A percentile compares a stretch with the other conserved stretches of the same genome.
phyloP scores from a whole-genome alignment of 331 rosid genomes.

The Telfairia occidentalis region DNA sequence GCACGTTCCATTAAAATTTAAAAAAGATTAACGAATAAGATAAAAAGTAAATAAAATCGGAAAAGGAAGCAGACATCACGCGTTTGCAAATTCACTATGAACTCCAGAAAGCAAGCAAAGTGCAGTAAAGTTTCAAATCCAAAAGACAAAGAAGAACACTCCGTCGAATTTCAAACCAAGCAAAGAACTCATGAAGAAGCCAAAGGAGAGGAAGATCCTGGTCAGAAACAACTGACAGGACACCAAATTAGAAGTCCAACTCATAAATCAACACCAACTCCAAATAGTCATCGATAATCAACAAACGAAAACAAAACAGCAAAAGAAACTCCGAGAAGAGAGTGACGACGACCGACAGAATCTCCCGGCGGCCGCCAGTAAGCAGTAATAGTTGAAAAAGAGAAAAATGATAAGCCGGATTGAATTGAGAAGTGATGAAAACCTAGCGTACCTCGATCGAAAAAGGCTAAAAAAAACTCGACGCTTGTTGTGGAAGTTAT shows the following conservation, averaged over 20 bases:
- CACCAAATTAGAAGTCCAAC: constrained; percentile 13
- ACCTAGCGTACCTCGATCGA: not conserved
- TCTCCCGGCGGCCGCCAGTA: not conserved
- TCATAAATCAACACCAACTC: not conserved
- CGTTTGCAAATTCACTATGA: not conserved
- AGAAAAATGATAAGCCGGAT: not conserved
- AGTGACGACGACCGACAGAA: not conserved
- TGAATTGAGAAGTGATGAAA: not conserved
- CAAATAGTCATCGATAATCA: not conserved
- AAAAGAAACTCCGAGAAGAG: not conserved
- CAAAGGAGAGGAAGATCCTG: not conserved
- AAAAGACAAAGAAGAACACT: not conserved
- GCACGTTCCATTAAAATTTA: not conserved
- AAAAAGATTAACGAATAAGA: not conserved
- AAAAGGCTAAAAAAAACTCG: not conserved
- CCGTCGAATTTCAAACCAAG: not conserved
- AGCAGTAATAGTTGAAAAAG: not conserved
- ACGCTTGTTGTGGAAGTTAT: not conserved
- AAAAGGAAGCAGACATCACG: not conserved
- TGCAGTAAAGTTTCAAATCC: not conserved
- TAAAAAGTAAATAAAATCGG: not conserved
- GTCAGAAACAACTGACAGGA: constrained; percentile 7
- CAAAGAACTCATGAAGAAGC: not conserved
- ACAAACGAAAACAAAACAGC: not conserved
- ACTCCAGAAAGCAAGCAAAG: not conserved